These are phyloP conservation scores for Alternaria consortialis DNA, from an alignment of 2,329 filamentous ascomycete genomes.

Conservation along the genomic window DNA sequence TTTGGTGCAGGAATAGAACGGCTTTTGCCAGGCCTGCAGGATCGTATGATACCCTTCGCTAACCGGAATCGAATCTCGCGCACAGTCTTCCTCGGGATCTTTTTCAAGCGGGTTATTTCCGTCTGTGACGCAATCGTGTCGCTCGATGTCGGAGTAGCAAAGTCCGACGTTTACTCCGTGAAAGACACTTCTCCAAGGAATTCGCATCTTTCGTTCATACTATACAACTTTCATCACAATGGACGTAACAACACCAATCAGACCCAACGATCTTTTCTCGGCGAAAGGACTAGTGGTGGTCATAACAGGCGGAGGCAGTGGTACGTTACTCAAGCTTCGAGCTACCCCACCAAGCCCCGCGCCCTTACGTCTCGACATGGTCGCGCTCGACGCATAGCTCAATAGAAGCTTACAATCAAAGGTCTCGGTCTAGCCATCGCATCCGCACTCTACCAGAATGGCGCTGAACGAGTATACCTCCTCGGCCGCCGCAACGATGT, in stretches of 20 bases:
- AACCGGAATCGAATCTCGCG: not conserved
- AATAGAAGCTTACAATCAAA: slow-evolving; percentile 23
- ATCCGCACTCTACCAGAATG: slow-evolving; percentile 53
- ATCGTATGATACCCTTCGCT: slow-evolving; percentile 30
- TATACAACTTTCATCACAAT: slow-evolving; percentile 28
- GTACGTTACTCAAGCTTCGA: slow-evolving; percentile 38
- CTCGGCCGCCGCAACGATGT: slow-evolving; percentile 55
- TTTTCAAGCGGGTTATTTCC: slow-evolving; percentile 13
- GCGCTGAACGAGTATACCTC: slow-evolving; percentile 56
- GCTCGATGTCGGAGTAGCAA: slow-evolving; percentile 14
- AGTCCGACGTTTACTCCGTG: slow-evolving; percentile 16
- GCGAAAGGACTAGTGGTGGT: slow-evolving; percentile 53
- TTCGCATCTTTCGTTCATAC: not conserved
- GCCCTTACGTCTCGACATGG: slow-evolving; percentile 3
- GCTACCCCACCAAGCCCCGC: slow-evolving; percentile 43
- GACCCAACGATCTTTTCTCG: slow-evolving; percentile 50
- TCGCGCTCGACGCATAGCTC: not conserved
- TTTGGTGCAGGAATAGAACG: not conserved
- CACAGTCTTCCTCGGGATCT: not conserved
- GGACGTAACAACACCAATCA: slow-evolving; percentile 47
- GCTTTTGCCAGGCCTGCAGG: slow-evolving; percentile 8
- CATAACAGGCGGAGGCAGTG: slow-evolving; percentile 54
- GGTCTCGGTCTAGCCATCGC: slow-evolving; percentile 54
- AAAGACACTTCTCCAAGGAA: not conserved
- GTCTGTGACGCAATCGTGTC: slow-evolving; percentile 23